Evolutionary conservation across 192 early-diverging fungal genomes (phyloP), one percentile per base, ranked within the genome.

Genomic region (Coemansia sp.): DNA sequence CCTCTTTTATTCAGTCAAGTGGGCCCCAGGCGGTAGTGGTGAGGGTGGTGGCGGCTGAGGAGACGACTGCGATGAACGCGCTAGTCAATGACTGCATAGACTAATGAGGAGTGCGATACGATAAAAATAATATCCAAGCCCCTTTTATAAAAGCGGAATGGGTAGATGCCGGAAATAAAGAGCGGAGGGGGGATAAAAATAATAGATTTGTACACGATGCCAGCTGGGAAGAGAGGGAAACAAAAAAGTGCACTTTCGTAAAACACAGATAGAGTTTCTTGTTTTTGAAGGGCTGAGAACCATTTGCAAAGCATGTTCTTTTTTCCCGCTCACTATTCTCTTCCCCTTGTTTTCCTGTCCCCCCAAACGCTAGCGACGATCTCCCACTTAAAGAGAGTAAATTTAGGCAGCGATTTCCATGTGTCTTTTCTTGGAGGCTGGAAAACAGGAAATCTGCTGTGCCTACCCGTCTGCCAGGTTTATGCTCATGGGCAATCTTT

Each of bases 71-170:
- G 60, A 43, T 27, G 11, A 26, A 27, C 46, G 22, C 53, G 14
- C 37, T 55, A 52, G 53, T 63, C 62, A 63, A 63, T 63, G 62
- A 35, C 62, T 63, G 62, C 62, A 63, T 55, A 63, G 38, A 63
- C 44, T 44, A 63, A 63, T 63, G 62, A 29, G 40, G 52, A 53
- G 27, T 53, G 52, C 52, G 52, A 53, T 35, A 19, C 9, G 29
- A 7, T 35, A n/a, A 50, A 21, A 39, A 39, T 8, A 50, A 53
- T 32, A 32, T 2, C 29, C 29, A 2, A 32, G 29, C 29, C 29
- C 7, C 29, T 32, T 32, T 32, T 32, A 32, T 32, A 32, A 32
- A 32, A 32, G 27, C 34, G 29, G 17, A 53, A 19, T 34, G 52
- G 52, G 27, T 53, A 11, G 26, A 50, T 50, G 46, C 46, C 46